Evolutionary conservation across 805 yeast species (phyloP), one percentile per base, ranked within the genome.

Genomic region (Metschnikowia lachancei): DNA sequence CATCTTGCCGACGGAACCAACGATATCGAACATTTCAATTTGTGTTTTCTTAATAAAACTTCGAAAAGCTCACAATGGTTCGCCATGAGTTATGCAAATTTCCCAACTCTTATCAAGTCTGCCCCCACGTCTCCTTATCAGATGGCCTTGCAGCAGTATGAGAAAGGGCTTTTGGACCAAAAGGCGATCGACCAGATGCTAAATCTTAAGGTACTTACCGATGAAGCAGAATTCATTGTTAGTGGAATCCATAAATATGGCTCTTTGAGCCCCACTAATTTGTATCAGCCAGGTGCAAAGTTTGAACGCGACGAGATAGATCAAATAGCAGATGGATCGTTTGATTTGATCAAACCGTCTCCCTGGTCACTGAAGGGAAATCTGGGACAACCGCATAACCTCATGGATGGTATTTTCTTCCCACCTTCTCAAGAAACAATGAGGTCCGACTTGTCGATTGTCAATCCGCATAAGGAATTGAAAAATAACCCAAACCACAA

Each of bases 91-190:
- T 85, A 82, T 54, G 62, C 66, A 19, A 76, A 82, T 54, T 92
- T 84, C 61, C 97, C 97, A 0, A 82, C 95, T 0, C 65, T 92
- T 40, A 89, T 92, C 8, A 79, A 81, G 46, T 78, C 88, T 7
- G 94, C 97, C 0, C 92, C 95, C 0, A 57, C 77, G 1, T 84
- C 96, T 0, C 72, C 77, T 41, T 89, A 84, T 66, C 81, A 77
- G 45, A 39, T 64, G 52, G 58, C 61, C 11, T 55, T 70, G 33
- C 64, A 63, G 51, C 62, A 62, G 36, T 43, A 61, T 14, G 61
- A 60, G 8, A 57, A 56, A 22, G 55, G 56, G 3, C 32, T 38
- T 14, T 43, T 50, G 24, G 56, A 50, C 20, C 49, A 43, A 14
- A 26, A 18, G 13, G 39, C 44, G 13, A 43, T 46, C 11, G 43